Percentiles rank a stretch among this genome's conserved stretches.
These are phyloP conservation scores for Achlya hypogyna DNA, from an alignment of 352 stramenopile species.

Conservation along the genomic window DNA sequence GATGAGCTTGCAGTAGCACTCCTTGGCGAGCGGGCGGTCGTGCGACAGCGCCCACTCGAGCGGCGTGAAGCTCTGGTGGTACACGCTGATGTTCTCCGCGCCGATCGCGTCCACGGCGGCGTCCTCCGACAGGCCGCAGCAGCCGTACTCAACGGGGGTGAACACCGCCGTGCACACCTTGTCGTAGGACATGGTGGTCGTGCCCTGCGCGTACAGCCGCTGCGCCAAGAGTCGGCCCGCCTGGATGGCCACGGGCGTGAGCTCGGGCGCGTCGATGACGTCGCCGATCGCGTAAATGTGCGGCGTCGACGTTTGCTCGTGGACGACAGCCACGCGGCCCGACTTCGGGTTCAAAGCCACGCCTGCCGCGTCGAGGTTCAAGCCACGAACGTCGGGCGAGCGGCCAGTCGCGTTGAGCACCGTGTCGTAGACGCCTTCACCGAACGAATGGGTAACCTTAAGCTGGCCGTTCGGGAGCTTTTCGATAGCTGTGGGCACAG, in stretches of 20 bases:
- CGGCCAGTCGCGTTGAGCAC: constrained; percentile 93
- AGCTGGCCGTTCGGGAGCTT: constrained; percentile 78
- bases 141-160: constrained; percentile 96
- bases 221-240: constrained; percentile 85
- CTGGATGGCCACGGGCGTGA: constrained; percentile 98
- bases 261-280: constrained; percentile 93
- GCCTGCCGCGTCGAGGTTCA: constrained; percentile 81
- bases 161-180: constrained; percentile 92
- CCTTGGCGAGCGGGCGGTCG: constrained; percentile 44
- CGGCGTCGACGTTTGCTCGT: constrained; percentile 90
- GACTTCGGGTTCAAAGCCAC: constrained; percentile 86
- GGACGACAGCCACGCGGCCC: constrained; percentile 83
- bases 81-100: constrained; percentile 90
- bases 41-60: constrained; percentile 91
- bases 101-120: constrained; percentile 85
- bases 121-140: constrained; percentile 95
- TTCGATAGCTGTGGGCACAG: constrained; percentile 88
- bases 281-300: constrained; percentile 98
- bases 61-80: constrained; percentile 93
- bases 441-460: constrained; percentile 76
- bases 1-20: constrained; percentile 94
- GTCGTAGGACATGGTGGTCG: constrained; percentile 87
- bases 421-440: constrained; percentile 92
- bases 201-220: constrained; percentile 83
- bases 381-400: constrained; percentile 85